Evolutionary conservation across 352 stramenopile species (phyloP).

Genomic region (Phytopythium oedochilum): DNA sequence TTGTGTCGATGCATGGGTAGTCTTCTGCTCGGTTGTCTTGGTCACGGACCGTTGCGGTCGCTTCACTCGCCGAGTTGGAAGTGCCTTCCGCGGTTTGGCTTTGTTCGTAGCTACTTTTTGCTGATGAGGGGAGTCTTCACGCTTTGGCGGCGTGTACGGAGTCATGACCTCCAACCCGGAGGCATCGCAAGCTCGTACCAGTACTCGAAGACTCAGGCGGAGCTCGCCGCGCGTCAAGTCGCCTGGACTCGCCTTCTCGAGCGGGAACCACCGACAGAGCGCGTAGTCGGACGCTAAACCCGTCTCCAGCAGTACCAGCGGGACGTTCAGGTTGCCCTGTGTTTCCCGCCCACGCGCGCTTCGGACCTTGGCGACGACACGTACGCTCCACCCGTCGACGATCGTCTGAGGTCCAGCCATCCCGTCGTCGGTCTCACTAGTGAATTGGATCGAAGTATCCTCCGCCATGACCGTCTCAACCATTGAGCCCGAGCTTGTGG

Average conservation of each 20-base stretch:
- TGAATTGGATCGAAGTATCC: conserved; percentile 4
- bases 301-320: conserved; percentile 44
- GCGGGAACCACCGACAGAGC: conserved; percentile 57
- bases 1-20: neutral
- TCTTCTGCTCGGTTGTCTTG: neutral
- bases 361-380: conserved; percentile 10
- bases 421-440: conserved; percentile 2
- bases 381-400: conserved; percentile 20
- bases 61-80: neutral
- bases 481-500: neutral
- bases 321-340: conserved; percentile 19
- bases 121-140: neutral
- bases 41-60: neutral
- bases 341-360: neutral
- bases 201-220: conserved; percentile 27
- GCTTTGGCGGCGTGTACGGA: conserved; percentile 16
- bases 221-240: conserved; percentile 40
- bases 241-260: conserved; percentile 27
- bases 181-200: conserved; percentile 21
- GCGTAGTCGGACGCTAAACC: conserved; percentile 36
- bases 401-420: conserved; percentile 12
- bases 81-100: neutral
- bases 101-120: neutral
- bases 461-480: neutral
- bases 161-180: conserved; percentile 18